Percentiles rank a stretch among this genome's conserved stretches.
These are phyloP conservation scores for Rhodocollybia butyracea DNA, from an alignment of 768 basidiomycete genomes.

Conservation along the genomic window DNA sequence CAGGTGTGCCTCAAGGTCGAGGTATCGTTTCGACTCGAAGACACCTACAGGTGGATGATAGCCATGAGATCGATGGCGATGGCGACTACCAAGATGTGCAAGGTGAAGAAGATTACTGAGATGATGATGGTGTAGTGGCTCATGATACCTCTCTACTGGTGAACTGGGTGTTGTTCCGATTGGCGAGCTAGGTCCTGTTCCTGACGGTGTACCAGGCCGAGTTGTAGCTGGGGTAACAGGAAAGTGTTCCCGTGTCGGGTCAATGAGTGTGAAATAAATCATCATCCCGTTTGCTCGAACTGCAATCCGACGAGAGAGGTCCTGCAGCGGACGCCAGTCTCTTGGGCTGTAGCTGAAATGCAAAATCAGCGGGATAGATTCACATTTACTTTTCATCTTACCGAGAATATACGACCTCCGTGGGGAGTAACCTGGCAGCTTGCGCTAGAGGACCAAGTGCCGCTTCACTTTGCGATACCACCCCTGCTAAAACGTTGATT, in stretches of 20 bases:
- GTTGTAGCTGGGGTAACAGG: constrained; percentile 43
- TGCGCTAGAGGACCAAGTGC: constrained; percentile 51
- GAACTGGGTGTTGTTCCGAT: constrained; percentile 23
- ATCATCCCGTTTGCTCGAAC: constrained; percentile 61
- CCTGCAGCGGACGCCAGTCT: constrained; percentile 53
- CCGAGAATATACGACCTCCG: constrained; percentile 59
- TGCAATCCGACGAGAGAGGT: constrained; percentile 44
- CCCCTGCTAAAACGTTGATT: constrained; percentile 25
- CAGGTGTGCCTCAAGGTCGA: constrained; percentile 60
- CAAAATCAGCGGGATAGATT: too few species aligned
- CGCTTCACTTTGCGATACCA: constrained; percentile 40
- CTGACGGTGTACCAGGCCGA: constrained; percentile 29
- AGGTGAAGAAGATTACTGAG: constrained; percentile 14
- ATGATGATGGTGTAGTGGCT: constrained; percentile 5
- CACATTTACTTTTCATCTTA: too few species aligned
- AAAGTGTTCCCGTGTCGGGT: constrained; percentile 58
- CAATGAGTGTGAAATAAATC: constrained; percentile 60
- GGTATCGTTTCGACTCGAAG: constrained; percentile 69
- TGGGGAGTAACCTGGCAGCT: constrained; percentile 47
- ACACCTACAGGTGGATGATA: constrained; percentile 51
- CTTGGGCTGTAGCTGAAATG: constrained; percentile 58
- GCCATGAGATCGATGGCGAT: constrained; percentile 22
- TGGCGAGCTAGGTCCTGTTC: constrained; percentile 33
- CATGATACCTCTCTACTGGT: constrained; percentile 5
- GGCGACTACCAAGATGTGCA: constrained; percentile 25